Percentiles rank a stretch among this genome's conserved stretches.
Evolutionary conservation across 2,329 filamentous ascomycete species (phyloP).

Genomic region (Colletotrichum liaoningense): DNA sequence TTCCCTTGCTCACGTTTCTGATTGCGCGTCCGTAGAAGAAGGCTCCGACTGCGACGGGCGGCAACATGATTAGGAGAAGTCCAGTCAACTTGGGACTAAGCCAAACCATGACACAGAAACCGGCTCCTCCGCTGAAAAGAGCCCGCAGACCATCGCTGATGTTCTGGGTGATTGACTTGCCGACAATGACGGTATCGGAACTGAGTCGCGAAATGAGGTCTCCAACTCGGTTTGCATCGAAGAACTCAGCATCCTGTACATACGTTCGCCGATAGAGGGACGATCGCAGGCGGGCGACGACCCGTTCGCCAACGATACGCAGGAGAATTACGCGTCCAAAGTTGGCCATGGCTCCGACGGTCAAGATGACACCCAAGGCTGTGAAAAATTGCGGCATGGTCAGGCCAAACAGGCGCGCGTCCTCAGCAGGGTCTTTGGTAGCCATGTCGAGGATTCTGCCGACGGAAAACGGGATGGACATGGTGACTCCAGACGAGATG

Average conservation of each 20-base stretch:
- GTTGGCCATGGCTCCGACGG: conserved; percentile 87
- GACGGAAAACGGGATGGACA: conserved; percentile 97
- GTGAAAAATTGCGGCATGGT: conserved; percentile 90
- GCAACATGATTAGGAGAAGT: conserved; percentile 87
- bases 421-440: conserved; percentile 76
- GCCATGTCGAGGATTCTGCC: conserved; percentile 95
- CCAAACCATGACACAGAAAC: conserved; percentile 95
- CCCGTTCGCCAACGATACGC: conserved; percentile 92
- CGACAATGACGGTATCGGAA: conserved; percentile 97
- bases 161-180: conserved; percentile 98
- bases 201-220: conserved; percentile 95
- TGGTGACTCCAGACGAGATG: conserved; percentile 90
- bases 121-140: conserved; percentile 88
- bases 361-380: conserved; percentile 80
- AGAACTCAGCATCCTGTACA: conserved; percentile 98
- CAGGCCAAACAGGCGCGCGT: conserved; percentile 82
- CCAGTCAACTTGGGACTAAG: conserved; percentile 91
- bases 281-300: conserved; percentile 89
- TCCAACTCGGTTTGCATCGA: conserved; percentile 96
- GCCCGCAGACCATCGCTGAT: conserved; percentile 94
- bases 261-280: conserved; percentile 93
- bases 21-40: conserved; percentile 93
- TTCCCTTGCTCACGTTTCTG: conserved; percentile 88
- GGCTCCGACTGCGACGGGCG: conserved; percentile 88
- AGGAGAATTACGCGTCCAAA: conserved; percentile 94